These are phyloP conservation scores for Spathaspora hagerdaliae DNA, from an alignment of 805 yeast species.

Conservation along the genomic window DNA sequence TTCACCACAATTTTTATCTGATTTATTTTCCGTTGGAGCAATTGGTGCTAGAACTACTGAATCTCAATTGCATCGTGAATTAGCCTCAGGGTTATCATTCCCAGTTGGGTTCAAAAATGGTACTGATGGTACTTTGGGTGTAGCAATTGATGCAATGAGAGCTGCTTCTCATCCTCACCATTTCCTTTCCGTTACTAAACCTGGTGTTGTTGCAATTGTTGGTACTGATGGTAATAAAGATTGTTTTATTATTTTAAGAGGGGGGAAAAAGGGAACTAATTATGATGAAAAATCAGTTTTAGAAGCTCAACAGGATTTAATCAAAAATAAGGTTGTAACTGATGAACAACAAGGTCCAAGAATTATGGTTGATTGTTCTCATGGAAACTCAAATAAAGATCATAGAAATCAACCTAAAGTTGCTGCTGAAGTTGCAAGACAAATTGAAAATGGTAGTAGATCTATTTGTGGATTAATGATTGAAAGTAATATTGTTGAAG, in stretches of 20 bases:
- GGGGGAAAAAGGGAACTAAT: conserved; percentile 92
- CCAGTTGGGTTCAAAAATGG: conserved; percentile 99
- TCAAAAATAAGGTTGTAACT: conserved; percentile 45
- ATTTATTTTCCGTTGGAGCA: conserved; percentile 93
- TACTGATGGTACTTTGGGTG: conserved; percentile 93
- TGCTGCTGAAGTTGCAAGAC: conserved; percentile 72
- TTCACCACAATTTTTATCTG: conserved; percentile 92
- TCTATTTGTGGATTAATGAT: conserved; percentile 93
- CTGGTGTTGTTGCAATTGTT: conserved; percentile 93
- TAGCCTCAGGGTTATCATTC: conserved; percentile 95
- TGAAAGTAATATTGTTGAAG: conserved; percentile 87
- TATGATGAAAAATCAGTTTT: conserved; percentile 73
- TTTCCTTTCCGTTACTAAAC: conserved; percentile 91
- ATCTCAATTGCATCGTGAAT: conserved; percentile 94
- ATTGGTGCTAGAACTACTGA: conserved; percentile 99
- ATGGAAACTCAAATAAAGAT: conserved; percentile 90
- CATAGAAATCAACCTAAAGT: conserved; percentile 92
- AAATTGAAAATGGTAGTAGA: conserved; percentile 68
- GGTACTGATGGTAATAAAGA: conserved; percentile 93
- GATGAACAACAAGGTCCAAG: conserved; percentile 49
- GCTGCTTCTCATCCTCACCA: conserved; percentile 94
- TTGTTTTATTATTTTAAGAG: conserved; percentile 88
- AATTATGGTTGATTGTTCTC: conserved; percentile 96
- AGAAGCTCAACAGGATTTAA: conserved; percentile 59
- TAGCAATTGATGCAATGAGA: conserved; percentile 89